Conservation (phyloP, 2,329 filamentous ascomycete species). For the Fusarium sp. region DNA sequence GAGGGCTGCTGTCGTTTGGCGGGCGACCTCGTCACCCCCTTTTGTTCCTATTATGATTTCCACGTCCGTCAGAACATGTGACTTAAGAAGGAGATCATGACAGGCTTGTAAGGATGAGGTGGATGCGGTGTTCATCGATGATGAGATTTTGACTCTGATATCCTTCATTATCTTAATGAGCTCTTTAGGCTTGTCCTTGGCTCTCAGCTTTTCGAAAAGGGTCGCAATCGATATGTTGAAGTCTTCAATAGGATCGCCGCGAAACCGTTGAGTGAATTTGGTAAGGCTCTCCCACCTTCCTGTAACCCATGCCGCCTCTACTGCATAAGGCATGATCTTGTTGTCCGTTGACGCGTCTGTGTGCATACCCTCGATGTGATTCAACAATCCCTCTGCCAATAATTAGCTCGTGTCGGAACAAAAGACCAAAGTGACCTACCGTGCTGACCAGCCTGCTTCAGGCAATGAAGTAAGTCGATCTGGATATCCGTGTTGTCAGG, state of each 20-base stretch:
- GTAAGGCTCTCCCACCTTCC: slow-evolving; percentile 81
- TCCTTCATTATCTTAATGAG: slow-evolving; percentile 68
- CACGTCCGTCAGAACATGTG: slow-evolving; percentile 88
- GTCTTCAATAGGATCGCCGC: slow-evolving; percentile 61
- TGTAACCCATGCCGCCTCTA: slow-evolving; percentile 92
- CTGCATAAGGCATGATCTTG: slow-evolving; percentile 80
- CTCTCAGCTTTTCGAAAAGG: slow-evolving; percentile 66
- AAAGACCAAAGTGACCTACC: slow-evolving; percentile 65
- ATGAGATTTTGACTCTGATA: slow-evolving; percentile 75
- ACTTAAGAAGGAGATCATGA: slow-evolving; percentile 84
- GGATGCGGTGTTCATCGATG: slow-evolving; percentile 77
- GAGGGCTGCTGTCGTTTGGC: slow-evolving; percentile 45
- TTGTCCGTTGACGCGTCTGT: slow-evolving; percentile 61
- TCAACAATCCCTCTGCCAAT: slow-evolving; percentile 78
- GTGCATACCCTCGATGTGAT: slow-evolving; percentile 83
- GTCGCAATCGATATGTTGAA: slow-evolving; percentile 84
- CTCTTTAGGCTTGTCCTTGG: slow-evolving; percentile 57
- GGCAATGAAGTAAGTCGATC: slow-evolving; percentile 82
- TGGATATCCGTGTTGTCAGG: slow-evolving; percentile 82
- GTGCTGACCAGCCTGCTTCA: slow-evolving; percentile 96
- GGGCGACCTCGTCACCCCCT: slow-evolving; percentile 53
- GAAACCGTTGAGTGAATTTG: slow-evolving; percentile 68
- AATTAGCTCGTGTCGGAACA: slow-evolving; percentile 28
- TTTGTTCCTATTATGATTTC: slow-evolving; percentile 73
- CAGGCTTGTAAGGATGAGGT: slow-evolving; percentile 85